Base-by-base conservation (phyloP, 2,329 filamentous ascomycete genomes). In the Pseudogymnoascus sp. region DNA sequence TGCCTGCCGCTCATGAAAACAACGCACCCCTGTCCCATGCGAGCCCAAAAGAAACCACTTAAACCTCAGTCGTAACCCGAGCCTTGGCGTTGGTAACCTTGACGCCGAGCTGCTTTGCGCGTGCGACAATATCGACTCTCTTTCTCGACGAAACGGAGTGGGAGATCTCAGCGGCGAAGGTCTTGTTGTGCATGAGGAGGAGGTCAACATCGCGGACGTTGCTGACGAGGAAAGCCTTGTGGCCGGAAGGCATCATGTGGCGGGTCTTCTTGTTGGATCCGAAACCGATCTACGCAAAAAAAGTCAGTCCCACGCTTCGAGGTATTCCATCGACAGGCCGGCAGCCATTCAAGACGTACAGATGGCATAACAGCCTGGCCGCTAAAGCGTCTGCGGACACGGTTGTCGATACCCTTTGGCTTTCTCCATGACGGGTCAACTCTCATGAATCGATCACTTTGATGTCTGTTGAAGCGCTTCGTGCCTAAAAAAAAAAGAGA, bases 61-160 rank as follows among this genome's bases (percentile, higher is more conserved):
- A 89, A 75, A 88, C 83, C 87, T 99, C 94, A 74, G 92, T 96
- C 75, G 93, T 96, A 79, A 99, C 89, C 86, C 93, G 95, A 77
- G 92, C 94, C 90, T 97, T 96, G 82, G 91, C 81, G 86, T 99
- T 99, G 78, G 94, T 99, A 79, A 99, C 93, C 90, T 99, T 99
- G 79, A 99, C 94, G 77, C 92, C 91, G 77, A 99, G 84, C 82
- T 96, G 89, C 90, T 97, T 97, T 71, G 94, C 94, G 80, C 93
- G 90, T 77, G 91, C 85, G 75, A 99, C 87, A 82, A 99, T 99
- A 76, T 97, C 92, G 80, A 99, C 88, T 81, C 94, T 88, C 91
- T 99, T 99, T 82, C 93, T 86, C 77, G 94, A 96, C 68, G 94
- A 99, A 79, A 99, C 94, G 79, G 91, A 90, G 85, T 96, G 91